Evolutionary conservation across 2,329 filamentous ascomycete species (phyloP), one percentile per base, ranked within the genome.

Genomic region (Albifimbria verrucaria): DNA sequence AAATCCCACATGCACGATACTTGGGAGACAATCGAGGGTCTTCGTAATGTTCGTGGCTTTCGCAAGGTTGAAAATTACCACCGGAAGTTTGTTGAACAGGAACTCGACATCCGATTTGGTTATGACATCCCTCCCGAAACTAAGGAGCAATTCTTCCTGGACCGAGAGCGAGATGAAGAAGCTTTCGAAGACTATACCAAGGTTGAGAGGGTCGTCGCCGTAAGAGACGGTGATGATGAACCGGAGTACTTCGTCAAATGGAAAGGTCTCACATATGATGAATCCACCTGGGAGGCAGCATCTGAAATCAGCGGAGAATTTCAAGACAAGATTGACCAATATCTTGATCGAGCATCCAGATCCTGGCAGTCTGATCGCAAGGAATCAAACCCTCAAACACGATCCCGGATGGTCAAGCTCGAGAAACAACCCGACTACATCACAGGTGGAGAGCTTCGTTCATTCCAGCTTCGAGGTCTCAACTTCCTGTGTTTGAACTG

Each of bases 401-500:
- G 94, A 51, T 83, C 87, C 25, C 77, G 83, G 78, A 93, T 81
- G 81, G 83, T 72, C 51, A 91, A 80, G 70, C 75, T 95, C 58
- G 88, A 89, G 56, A 83, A 85, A 53, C 93, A 97, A 63, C 94
- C 94, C 1, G 80, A 82, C 28, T 99, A 96, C 67, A 86, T 99
- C 71, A 82, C 87, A 59, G 84, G 85, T 60, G 94, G 94, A 43
- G 84, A 94, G 69, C 82, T 99, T 50, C 87, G 94, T 60, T 87
- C 92, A 58, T 99, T 99, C 68, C 95, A 99, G 72, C 81, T 97
- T 62, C 90, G 88, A 59, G 94, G 95, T 25, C 77, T 99, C 55
- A 97, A 97, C 74, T 99, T 97, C 71, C 78, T 99, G 57, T 90
- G 90, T 45, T 91, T 96, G 72, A 96, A 97, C 72, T 99, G 95